Conservation (phyloP, 768 basidiomycete genomes). For the Termitomyces sp. region DNA sequence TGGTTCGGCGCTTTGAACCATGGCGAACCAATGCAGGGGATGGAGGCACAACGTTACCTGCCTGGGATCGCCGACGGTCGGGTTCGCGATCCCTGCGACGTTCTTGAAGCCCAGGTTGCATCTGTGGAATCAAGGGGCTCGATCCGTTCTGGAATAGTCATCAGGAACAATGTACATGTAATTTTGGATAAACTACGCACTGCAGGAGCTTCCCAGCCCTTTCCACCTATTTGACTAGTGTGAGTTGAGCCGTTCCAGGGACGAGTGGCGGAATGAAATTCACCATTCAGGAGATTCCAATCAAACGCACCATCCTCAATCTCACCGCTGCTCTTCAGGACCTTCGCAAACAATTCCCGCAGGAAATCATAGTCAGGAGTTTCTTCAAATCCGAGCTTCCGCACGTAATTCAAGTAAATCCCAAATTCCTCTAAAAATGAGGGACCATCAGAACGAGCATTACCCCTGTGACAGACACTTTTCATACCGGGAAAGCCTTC, state of each 20-base stretch:
- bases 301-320: constrained; percentile 93
- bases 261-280: constrained; percentile 13
- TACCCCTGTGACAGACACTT: constrained; percentile 12
- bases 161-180: constrained; percentile 5
- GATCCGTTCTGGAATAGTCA: constrained; percentile 43
- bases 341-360: constrained; percentile 90
- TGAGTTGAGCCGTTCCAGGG: constrained; percentile 7
- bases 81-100: constrained; percentile 60
- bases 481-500: constrained; percentile 88
- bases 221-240: constrained; percentile 59
- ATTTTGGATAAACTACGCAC: constrained; percentile 40
- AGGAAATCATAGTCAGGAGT: constrained; percentile 99
- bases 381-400: constrained; percentile 98
- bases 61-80: constrained; percentile 63
- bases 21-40: constrained; percentile 79
- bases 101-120: constrained; percentile 53
- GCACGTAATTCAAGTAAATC: constrained; percentile 98
- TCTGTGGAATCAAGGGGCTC: constrained; percentile 63
- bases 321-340: constrained; percentile 89
- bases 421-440: constrained; percentile 83
- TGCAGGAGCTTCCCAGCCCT: constrained; percentile 88
- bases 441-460: constrained; percentile 9
- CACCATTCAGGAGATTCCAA: constrained; percentile 92
- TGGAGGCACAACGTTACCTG: constrained; percentile 60
- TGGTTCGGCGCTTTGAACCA: constrained; percentile 69